Percentiles rank a stretch among this genome's conserved stretches.
These are phyloP conservation scores for Radiomyces spectabilis DNA, from an alignment of 192 early-diverging fungal genomes.

Conservation along the genomic window DNA sequence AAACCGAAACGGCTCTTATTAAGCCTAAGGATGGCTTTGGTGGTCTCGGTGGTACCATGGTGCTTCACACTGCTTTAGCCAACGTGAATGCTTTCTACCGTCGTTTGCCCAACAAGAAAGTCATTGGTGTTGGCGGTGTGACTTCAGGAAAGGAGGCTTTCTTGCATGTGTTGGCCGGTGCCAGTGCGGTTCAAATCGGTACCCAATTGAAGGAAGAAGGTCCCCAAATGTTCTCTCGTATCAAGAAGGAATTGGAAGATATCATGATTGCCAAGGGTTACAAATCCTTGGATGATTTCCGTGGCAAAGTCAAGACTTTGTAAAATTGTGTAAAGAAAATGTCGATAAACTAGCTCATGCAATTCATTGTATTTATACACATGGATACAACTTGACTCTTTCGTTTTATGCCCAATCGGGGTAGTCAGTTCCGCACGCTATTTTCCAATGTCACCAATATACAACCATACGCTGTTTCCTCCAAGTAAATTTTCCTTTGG, in stretches of 20 bases:
- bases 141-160: conserved; percentile 27
- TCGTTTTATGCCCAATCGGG: no score
- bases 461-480: no score
- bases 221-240: conserved; percentile 18
- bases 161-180: conserved; percentile 29
- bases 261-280: conserved; percentile 27
- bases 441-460: no score
- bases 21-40: conserved; percentile 32
- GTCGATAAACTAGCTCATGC: no score
- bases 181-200: conserved; percentile 26
- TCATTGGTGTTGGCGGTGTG: conserved; percentile 30
- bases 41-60: conserved; percentile 23
- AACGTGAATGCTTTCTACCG: conserved; percentile 30
- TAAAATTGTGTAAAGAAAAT: no score
- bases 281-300: conserved; percentile 21
- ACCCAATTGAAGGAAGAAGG: conserved; percentile 28
- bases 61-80: conserved; percentile 23
- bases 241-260: conserved; percentile 21
- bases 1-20: conserved; percentile 25
- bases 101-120: conserved; percentile 16
- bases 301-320: conserved; percentile 30
- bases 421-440: no score
- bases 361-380: no score
- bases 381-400: no score
- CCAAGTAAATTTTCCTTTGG: no score